Evolutionary conservation across 306 rosid species (phyloP), one percentile per base, ranked within the genome.

Genomic region (Ceratonia siliqua): DNA sequence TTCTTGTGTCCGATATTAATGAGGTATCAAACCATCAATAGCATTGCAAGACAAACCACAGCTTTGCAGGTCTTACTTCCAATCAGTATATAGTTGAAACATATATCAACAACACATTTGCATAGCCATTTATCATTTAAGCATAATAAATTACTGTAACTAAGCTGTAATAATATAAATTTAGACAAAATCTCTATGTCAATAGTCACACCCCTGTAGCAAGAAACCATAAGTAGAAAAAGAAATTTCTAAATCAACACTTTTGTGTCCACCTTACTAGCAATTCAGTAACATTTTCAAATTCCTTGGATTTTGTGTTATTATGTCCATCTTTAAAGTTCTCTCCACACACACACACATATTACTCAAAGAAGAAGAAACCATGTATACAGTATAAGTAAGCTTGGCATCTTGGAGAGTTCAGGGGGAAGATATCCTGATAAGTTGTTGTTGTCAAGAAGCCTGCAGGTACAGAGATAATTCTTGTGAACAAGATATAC

Each of bases 381-480:
- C 10, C 85, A 57, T n/a, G n/a, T n/a, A n/a, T 83, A 86, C 90
- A 86, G 75, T 50, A 86, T 89, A 17, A 0, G 68, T 64, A 95
- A 78, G 8, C 15, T 82, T 35, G 87, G 92, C 89, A 89, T 50
- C 55, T 81, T 8, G 2, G 87, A 88, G 32, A 95, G 66, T 73
- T 86, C 82, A 2, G 85, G 46, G 2, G 99, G 99, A 82, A 95
- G 93, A 78, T 13, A 10, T 81, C 99, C 99, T 24, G 98, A 58
- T 53, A 95, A 70, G 61, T 92, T 90, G 89, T 95, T 95, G 68
- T 82, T 95, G 87, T 95, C 99, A 71, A 95, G 89, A 61, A 95
- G 96, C 74, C 99, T 95, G 96, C 96, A 84, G 5, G 25, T 36
- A 38, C 59, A 78, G 7, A 66, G 42, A 32, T 70, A 52, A 59